A percentile compares a stretch with the other conserved stretches of the same genome.
These are phyloP conservation scores for Actinidia chinensis DNA, from an alignment of 179 eudicot genomes.

Conservation along the genomic window DNA sequence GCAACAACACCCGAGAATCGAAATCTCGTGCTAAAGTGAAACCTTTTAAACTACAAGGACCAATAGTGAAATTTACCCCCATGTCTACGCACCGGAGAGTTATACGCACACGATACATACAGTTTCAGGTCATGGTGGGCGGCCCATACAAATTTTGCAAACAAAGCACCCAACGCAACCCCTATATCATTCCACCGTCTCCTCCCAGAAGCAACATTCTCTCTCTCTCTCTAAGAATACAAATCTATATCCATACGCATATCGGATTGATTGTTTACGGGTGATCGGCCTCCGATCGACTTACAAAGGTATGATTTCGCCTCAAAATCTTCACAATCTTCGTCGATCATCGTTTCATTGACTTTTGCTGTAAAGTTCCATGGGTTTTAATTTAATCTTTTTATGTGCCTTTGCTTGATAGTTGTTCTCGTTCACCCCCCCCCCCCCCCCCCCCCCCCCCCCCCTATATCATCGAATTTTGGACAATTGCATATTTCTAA, in stretches of 20 bases:
- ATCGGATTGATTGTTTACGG: slow-evolving; percentile 12
- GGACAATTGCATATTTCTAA: neutral
- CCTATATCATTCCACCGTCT: neutral
- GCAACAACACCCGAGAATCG: no score
- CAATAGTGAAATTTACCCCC: no score
- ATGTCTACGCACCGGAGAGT: no score
- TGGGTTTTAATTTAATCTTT: neutral
- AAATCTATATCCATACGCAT: neutral
- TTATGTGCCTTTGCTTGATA: neutral
- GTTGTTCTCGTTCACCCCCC: slow-evolving; percentile 10
- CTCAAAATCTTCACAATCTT: neutral
- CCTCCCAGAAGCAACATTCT: neutral
- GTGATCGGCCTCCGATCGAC: neutral
- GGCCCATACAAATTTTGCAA: no score
- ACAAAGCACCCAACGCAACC: neutral
- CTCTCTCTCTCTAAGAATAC: neutral
- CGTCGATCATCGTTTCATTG: neutral
- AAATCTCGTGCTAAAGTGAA: no score
- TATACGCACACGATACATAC: no score
- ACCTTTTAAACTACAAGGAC: no score
- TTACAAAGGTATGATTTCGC: slow-evolving; percentile 8
- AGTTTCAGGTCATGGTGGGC: no score
- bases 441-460: no score
- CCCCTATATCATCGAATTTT: neutral
- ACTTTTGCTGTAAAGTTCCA: neutral